Base-by-base conservation (phyloP, 2,329 filamentous ascomycete genomes). In the Lasiodiplodia gonubiensis region DNA sequence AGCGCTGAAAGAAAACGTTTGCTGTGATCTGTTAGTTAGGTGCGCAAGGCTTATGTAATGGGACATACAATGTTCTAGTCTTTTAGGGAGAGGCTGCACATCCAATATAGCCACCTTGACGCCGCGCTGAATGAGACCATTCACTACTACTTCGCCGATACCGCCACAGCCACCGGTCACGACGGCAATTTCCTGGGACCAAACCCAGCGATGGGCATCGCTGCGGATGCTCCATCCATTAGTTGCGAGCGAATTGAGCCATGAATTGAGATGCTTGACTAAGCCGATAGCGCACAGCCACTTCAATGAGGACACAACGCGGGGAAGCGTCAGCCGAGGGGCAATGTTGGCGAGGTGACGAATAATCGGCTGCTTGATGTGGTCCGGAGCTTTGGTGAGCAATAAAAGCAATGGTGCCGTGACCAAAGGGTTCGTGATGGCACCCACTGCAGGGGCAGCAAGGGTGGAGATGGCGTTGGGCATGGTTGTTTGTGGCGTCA, bases 161-260 rank as follows among this genome's bases (percentile, higher is more conserved):
- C 77, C 78, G 57, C 73, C 74, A 64, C 76, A 77, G 2, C 78
- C 78, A 11, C 78, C 78, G 2, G 77, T 80, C 2, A 80, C 70
- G 35, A 79, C 76, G 2, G 75, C 77, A 12, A 80, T 68, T 60
- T 80, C 78, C 7, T 70, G 48, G 5, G 69, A 71, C 74, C 73
- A 78, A 2, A 72, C 70, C 77, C 77, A 79, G 23, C 51, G 35
- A 12, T 71, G 70, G 57, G 75, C 72, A 68, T 76, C 77, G 7
- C 75, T 76, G 57, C 70, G 72, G 12, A 79, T 60, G 14, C 77
- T 75, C 73, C 79, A 82, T 53, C 78, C 76, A 74, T 83, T 78
- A 27, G 78, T 70, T 23, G 77, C 77, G 14, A 76, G 64, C 8
- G 70, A 68, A 37, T 77, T 79, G 5, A 79, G 69, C 37, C 70